These are phyloP conservation scores for Jackrogersella minutella DNA, from an alignment of 495 filamentous ascomycete species.

Conservation along the genomic window DNA sequence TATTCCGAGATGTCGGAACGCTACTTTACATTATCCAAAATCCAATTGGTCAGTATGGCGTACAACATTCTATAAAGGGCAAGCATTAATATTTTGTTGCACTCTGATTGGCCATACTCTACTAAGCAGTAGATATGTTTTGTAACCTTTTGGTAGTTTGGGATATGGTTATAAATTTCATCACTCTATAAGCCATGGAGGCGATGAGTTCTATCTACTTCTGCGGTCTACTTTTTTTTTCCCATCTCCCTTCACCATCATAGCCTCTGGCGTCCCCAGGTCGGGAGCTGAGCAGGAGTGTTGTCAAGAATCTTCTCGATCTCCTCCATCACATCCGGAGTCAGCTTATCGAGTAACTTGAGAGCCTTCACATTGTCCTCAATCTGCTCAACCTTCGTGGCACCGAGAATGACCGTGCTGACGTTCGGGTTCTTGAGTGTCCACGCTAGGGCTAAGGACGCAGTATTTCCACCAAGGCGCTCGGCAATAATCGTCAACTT, in stretches of 20 bases:
- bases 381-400: slow-evolving; percentile 74
- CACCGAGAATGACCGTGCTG: slow-evolving; percentile 76
- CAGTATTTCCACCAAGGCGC: slow-evolving; percentile 63
- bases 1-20: too few species aligned
- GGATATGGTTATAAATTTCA: too few species aligned
- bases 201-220: background rate
- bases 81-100: too few species aligned
- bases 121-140: too few species aligned
- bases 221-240: background rate
- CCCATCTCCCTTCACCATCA: background rate
- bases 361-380: slow-evolving; percentile 71
- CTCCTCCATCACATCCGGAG: slow-evolving; percentile 71
- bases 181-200: too few species aligned
- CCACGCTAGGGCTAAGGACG: slow-evolving; percentile 73
- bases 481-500: slow-evolving; percentile 69
- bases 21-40: too few species aligned
- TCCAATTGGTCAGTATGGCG: too few species aligned
- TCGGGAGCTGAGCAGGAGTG: slow-evolving; percentile 14
- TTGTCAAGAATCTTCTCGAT: slow-evolving; percentile 64
- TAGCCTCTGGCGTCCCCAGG: slow-evolving; percentile 31
- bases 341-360: slow-evolving; percentile 68
- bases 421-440: slow-evolving; percentile 78
- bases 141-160: too few species aligned
- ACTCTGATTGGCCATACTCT: too few species aligned
- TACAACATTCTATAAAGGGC: too few species aligned